Evolutionary conservation across 306 rosid species (phyloP), one percentile per base, ranked within the genome.

Genomic region (Quillaja saponaria): DNA sequence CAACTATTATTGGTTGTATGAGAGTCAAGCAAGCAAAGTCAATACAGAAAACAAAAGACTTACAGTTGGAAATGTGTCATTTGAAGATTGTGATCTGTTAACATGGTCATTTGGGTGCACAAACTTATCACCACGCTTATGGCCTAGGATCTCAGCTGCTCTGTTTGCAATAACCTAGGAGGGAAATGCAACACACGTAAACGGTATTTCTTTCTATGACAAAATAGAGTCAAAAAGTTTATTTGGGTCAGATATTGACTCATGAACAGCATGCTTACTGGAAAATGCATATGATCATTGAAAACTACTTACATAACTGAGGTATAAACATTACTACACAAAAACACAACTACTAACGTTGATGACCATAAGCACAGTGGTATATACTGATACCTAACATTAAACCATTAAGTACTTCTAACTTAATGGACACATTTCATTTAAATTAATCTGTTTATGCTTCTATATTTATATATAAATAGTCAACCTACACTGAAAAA

Each of bases 51-150:
- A 20, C 18, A 69, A 73, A 61, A 68, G 6, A 10, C 87, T 81
- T 83, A 94, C 99, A 37, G 99, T 87, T 62, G 99, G 97, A 73
- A 94, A 94, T 9, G 99, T 94, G 58, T 94, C 99, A 74, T 94
- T 94, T 38, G 97, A 94, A 61, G 97, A 89, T 50, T 94, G 99
- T 49, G 99, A 87, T 77, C 96, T 85, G 72, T 94, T 94, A 61
- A 94, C 99, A 72, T 94, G 99, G 64, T 94, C 99, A 78, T 94
- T 89, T 18, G 99, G 99, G 76, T 89, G 99, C 66, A 94, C 99
- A 76, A 76, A 66, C 87, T 89, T 94, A 11, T 73, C 96, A 1
- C 97, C 99, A 6, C 96, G 95, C 73, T 66, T 76, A 73, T 87
- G 97, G 48, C 99, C 97, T 58, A 94, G 95, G 78, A 94, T 85